Evolutionary conservation across 1,284 basidiomycete species (phyloP).

Genomic region (Tausonia pullulans): DNA sequence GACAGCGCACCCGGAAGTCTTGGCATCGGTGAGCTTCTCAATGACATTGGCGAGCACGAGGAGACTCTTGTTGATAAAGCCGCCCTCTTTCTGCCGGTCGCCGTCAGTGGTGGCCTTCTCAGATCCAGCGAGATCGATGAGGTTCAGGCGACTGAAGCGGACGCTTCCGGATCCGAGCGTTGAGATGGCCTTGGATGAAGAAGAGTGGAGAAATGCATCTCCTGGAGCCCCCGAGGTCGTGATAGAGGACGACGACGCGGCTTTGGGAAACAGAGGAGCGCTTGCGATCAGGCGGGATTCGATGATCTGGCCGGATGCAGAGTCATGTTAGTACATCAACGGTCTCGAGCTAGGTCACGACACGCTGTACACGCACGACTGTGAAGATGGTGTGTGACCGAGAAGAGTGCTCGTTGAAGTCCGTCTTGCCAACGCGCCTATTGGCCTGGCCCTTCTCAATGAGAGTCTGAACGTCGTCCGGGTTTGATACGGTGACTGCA

Average conservation of each 20-base stretch:
- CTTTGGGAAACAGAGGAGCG: not conserved
- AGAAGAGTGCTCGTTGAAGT: slow-evolving; percentile 46
- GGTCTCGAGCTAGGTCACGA: slow-evolving; percentile 16
- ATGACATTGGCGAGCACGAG: slow-evolving; percentile 44
- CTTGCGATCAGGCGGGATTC: slow-evolving; percentile 8
- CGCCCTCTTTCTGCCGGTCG: slow-evolving; percentile 44
- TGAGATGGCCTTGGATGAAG: not conserved
- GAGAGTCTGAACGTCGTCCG: slow-evolving; percentile 39
- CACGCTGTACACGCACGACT: slow-evolving; percentile 32
- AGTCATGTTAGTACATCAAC: not conserved
- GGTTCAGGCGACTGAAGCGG: slow-evolving; percentile 25
- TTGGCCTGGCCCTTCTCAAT: slow-evolving; percentile 40
- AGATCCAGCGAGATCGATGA: slow-evolving; percentile 46
- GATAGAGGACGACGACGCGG: not conserved
- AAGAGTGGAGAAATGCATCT: not conserved
- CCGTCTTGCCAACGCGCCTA: slow-evolving; percentile 43
- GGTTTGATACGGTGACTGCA: slow-evolving; percentile 37
- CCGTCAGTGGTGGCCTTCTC: slow-evolving; percentile 44
- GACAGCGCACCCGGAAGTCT: slow-evolving; percentile 13
- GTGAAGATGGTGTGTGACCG: slow-evolving; percentile 45
- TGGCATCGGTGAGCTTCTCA: slow-evolving; percentile 41
- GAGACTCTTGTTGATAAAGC: slow-evolving; percentile 46
- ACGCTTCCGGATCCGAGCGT: not conserved
- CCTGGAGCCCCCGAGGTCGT: too few relatives aligned
- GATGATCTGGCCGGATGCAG: not conserved